These are phyloP conservation scores for Phragmites australis DNA, from an alignment of 176 grass and related monocot genomes.

Conservation along the genomic window DNA sequence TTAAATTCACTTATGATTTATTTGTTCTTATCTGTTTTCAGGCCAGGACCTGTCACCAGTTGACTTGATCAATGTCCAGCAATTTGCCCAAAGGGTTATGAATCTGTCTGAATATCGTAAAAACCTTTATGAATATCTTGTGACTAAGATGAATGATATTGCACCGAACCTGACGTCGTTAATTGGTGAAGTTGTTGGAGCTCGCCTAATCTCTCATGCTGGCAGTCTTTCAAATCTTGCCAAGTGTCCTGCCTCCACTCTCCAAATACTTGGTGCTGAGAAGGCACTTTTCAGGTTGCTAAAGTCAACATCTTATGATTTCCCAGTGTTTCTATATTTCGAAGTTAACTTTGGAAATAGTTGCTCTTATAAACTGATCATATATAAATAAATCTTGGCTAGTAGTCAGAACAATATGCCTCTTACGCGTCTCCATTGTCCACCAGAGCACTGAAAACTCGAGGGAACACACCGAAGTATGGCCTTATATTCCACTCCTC, in stretches of 20 bases:
- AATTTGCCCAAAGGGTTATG: conserved; percentile 90
- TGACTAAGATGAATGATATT: conserved; percentile 97
- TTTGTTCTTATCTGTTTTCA: conserved; percentile 41
- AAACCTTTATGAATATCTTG: conserved; percentile 96
- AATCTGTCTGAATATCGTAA: conserved; percentile 87
- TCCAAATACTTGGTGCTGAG: conserved; percentile 98
- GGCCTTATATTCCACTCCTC: conserved; percentile 98
- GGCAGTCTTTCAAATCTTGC: conserved; percentile 99
- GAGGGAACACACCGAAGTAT: conserved; percentile 94
- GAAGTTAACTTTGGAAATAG: background rate
- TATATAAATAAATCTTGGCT: background rate
- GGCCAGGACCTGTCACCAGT: conserved; percentile 88
- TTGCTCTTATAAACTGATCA: background rate
- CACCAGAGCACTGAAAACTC: conserved; percentile 80
- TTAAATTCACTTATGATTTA: background rate
- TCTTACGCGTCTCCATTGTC: conserved; percentile 1
- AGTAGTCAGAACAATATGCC: background rate
- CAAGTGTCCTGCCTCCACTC: conserved; percentile 84
- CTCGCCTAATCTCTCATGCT: conserved; percentile 92
- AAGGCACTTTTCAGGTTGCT: conserved; percentile 94
- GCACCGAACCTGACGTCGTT: conserved; percentile 87
- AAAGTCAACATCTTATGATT: background rate
- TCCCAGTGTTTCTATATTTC: background rate
- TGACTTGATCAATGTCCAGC: conserved; percentile 90
- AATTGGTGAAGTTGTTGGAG: conserved; percentile 92